These are phyloP conservation scores for Brassica incana DNA, from an alignment of 345 rosid species.

Conservation along the genomic window DNA sequence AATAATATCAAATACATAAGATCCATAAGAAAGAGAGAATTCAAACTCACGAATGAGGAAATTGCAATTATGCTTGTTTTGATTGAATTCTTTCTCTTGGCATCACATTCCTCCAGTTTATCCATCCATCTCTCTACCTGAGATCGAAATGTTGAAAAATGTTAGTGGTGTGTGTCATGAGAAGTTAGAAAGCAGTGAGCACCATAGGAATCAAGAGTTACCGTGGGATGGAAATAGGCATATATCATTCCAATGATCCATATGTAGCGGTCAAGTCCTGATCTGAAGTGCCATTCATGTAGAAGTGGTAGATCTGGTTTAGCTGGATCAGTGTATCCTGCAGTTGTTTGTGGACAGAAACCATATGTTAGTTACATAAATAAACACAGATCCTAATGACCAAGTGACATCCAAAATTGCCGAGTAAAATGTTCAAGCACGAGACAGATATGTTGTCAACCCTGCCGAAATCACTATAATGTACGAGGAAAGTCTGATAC, in stretches of 20 bases:
- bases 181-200: slow-evolving; percentile 4
- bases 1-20: slow-evolving; percentile 5
- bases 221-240: slow-evolving; percentile 95
- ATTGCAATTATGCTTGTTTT: slow-evolving; percentile 60
- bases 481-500: slow-evolving; percentile 31
- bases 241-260: slow-evolving; percentile 97
- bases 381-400: background rate
- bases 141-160: slow-evolving; percentile 29
- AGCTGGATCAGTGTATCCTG: slow-evolving; percentile 95
- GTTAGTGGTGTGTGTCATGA: slow-evolving; percentile 6
- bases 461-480: background rate
- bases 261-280: slow-evolving; percentile 97
- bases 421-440: background rate
- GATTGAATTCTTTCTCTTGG: slow-evolving; percentile 65
- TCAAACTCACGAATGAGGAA: slow-evolving; percentile 61
- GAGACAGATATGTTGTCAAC: background rate
- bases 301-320: slow-evolving; percentile 77
- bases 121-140: slow-evolving; percentile 99
- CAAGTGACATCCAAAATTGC: slow-evolving; percentile 4
- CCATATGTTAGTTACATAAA: slow-evolving; percentile 3
- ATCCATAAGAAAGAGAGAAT: slow-evolving; percentile 1
- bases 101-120: slow-evolving; percentile 89
- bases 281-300: slow-evolving; percentile 99
- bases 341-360: slow-evolving; percentile 12
- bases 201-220: slow-evolving; percentile 41